Evolutionary conservation across 1,139 yeast species (phyloP).

Genomic region (Hansenula lynferdii): DNA sequence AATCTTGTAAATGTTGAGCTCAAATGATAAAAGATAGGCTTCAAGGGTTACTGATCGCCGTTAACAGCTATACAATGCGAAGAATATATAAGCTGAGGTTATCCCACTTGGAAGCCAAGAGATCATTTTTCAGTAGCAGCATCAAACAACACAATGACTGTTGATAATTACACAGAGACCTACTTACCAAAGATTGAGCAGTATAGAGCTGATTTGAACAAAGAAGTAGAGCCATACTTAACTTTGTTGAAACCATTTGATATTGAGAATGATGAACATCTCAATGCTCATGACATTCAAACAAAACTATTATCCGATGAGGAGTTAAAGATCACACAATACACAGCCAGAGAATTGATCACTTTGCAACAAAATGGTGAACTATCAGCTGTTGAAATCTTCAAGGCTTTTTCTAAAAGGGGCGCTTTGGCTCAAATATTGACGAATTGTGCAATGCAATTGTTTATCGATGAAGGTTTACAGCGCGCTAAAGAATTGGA

Average conservation of each 20-base stretch:
- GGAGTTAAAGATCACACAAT: constrained; percentile 31
- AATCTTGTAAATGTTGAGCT: too few species aligned
- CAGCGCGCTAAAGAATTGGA: constrained; percentile 52
- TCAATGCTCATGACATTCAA: constrained; percentile 18
- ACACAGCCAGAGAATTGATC: constrained; percentile 23
- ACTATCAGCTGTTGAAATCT: constrained; percentile 40
- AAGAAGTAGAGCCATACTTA: constrained; percentile 16
- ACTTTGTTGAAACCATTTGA: constrained; percentile 12
- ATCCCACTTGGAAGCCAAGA: too few species aligned
- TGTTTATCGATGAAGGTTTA: constrained; percentile 53
- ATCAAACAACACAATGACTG: neutral
- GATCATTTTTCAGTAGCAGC: neutral
- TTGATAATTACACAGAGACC: neutral
- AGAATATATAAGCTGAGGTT: too few species aligned
- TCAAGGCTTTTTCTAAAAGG: constrained; percentile 47
- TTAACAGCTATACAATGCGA: too few species aligned
- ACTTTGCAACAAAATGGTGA: constrained; percentile 23
- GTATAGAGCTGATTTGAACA: constrained; percentile 13
- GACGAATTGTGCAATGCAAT: constrained; percentile 56
- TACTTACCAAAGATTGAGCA: constrained; percentile 19
- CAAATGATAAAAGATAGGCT: too few species aligned
- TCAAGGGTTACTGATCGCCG: too few species aligned
- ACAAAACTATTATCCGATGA: constrained; percentile 26
- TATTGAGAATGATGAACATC: constrained; percentile 10
- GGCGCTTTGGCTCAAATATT: constrained; percentile 45